Evolutionary conservation across 805 yeast species (phyloP).

Genomic region (Saccharomycopsis amapae): DNA sequence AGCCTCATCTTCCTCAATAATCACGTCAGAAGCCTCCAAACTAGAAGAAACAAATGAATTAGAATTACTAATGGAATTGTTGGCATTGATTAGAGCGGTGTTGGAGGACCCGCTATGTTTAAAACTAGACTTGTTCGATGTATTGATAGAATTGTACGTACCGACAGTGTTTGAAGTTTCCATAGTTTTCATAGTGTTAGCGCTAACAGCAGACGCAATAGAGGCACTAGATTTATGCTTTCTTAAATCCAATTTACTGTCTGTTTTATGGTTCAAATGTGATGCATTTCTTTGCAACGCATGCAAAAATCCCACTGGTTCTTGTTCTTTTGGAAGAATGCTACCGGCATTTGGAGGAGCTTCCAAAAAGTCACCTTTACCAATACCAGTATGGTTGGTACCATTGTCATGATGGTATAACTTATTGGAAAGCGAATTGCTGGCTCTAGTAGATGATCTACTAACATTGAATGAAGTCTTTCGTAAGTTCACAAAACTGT

Average conservation of each 20-base stretch:
- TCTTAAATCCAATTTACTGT: constrained; percentile 4
- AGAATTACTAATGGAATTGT: neutral
- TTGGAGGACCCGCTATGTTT: neutral
- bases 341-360: neutral
- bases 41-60: constrained; percentile 5
- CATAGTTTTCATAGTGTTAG: constrained; percentile 17
- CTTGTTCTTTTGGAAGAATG: constrained; percentile 7
- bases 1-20: constrained; percentile 34
- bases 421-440: constrained; percentile 8
- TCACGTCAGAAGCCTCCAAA: constrained; percentile 15
- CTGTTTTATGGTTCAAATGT: neutral
- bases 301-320: constrained; percentile 20
- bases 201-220: constrained; percentile 16
- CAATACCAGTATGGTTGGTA: neutral
- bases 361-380: neutral
- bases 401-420: constrained; percentile 3
- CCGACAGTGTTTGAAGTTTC: constrained; percentile 16
- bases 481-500: constrained; percentile 16
- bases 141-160: constrained; percentile 13
- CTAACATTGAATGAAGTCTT: constrained; percentile 20
- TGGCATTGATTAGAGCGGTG: neutral
- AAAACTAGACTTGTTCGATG: constrained; percentile 5
- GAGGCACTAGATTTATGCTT: constrained; percentile 17
- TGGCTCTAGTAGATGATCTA: constrained; percentile 9
- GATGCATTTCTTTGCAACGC: constrained; percentile 19